phyloP scores from a whole-genome alignment of 805 yeast species.

The Sugiyamaella marilandica region DNA sequence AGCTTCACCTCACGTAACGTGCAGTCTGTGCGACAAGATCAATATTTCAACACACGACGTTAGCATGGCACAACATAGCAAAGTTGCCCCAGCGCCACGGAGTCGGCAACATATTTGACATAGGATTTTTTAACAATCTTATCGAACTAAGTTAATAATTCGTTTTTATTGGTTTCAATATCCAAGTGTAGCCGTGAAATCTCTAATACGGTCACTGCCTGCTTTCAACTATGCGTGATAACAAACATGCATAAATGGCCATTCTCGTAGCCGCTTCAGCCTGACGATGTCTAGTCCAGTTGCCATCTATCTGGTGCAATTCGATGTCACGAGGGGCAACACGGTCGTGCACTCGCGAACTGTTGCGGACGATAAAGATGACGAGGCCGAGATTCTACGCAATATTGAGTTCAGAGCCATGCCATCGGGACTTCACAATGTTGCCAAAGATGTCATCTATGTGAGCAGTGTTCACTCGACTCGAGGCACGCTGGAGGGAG shows the following conservation, averaged over 20 bases:
- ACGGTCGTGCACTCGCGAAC: constrained; percentile 41
- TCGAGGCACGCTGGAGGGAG: constrained; percentile 33
- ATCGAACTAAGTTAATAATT: no score
- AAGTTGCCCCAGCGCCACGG: no score
- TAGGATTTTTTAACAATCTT: no score
- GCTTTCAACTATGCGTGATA: no score
- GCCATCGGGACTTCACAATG: constrained; percentile 64
- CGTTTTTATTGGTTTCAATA: no score
- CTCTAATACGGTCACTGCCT: no score
- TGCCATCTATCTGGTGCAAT: constrained; percentile 41
- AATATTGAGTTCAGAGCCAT: constrained; percentile 59
- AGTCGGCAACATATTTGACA: no score
- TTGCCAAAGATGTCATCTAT: constrained; percentile 47
- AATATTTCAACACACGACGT: no score
- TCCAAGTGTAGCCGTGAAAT: no score
- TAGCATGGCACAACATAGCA: no score
- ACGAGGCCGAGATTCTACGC: constrained; percentile 28
- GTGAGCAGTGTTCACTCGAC: constrained; percentile 37
- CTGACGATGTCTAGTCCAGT: not conserved
- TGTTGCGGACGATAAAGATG: constrained; percentile 11
- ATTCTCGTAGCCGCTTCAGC: not conserved
- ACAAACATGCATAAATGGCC: not conserved
- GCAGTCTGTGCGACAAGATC: no score
- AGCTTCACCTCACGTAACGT: no score
- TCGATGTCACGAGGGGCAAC: constrained; percentile 50